These are phyloP conservation scores for Chlamydomonas incerta DNA, from an alignment of 139 green algal genomes.

Conservation along the genomic window DNA sequence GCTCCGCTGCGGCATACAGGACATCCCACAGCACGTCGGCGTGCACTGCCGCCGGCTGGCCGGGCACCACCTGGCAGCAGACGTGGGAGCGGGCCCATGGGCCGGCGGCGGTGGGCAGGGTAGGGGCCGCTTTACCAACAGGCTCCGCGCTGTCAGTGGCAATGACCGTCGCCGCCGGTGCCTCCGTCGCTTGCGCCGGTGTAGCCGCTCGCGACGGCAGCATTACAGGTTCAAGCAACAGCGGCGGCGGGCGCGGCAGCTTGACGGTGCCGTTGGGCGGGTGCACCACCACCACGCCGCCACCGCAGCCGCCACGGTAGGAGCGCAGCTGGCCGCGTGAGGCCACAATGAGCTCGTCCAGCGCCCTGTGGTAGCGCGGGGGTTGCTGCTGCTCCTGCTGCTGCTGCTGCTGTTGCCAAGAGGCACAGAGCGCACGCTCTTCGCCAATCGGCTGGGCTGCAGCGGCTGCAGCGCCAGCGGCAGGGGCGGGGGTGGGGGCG, in stretches of 20 bases:
- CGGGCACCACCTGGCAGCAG: not conserved
- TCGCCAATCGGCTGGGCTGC: too few relatives aligned
- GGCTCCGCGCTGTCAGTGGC: too few relatives aligned
- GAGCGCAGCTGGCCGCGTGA: not conserved
- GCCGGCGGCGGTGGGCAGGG: too few relatives aligned
- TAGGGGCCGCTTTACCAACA: too few relatives aligned
- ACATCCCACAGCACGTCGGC: not conserved
- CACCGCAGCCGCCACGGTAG: not conserved
- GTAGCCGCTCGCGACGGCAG: too few relatives aligned
- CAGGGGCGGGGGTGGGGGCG: not conserved
- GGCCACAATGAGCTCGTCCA: conserved; percentile 5
- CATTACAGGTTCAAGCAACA: too few relatives aligned
- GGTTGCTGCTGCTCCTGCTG: not conserved
- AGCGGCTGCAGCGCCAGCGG: not conserved
- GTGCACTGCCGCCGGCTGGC: not conserved
- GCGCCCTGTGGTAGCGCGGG: conserved; percentile 9
- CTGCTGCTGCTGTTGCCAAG: too few relatives aligned
- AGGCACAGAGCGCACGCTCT: too few relatives aligned
- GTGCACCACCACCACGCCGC: not conserved
- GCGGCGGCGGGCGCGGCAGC: not conserved
- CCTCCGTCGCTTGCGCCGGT: too few relatives aligned
- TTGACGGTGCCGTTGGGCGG: conserved; percentile 4
- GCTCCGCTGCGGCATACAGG: not conserved
- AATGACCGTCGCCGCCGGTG: too few relatives aligned
- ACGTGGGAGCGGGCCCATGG: not conserved